Evolutionary conservation across 202 grass and related monocot genomes (phyloP).

Genomic region (Digitaria exilis): DNA sequence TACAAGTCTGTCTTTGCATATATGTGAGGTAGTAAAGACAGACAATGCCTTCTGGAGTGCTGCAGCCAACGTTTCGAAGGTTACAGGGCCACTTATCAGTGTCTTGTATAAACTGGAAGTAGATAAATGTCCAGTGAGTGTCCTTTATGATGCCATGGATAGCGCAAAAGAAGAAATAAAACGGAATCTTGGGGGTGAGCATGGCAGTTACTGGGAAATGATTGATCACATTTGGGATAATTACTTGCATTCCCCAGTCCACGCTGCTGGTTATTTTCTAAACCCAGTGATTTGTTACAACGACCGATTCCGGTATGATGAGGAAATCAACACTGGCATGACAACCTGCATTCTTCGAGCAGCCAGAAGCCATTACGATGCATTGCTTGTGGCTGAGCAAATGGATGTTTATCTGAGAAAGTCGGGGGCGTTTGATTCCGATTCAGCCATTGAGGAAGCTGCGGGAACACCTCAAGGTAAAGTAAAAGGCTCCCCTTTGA

Average conservation of each 20-base stretch:
- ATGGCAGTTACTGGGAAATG: constrained; percentile 52
- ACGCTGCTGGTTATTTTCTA: constrained; percentile 68
- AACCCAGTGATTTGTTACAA: constrained; percentile 79
- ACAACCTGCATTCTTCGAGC: constrained; percentile 45
- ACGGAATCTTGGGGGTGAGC: constrained; percentile 40
- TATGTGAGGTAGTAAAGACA: constrained; percentile 47
- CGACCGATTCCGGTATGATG: constrained; percentile 44
- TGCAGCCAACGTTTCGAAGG: constrained; percentile 60
- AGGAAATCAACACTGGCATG: constrained; percentile 69
- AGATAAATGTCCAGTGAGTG: constrained; percentile 59
- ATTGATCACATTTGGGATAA: constrained; percentile 74
- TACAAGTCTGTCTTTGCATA: constrained; percentile 22
- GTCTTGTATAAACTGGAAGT: constrained; percentile 54
- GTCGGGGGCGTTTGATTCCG: constrained; percentile 47
- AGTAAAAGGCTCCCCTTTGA: neutral
- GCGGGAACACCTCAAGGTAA: constrained; percentile 64
- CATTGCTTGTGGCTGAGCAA: constrained; percentile 41
- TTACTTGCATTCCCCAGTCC: constrained; percentile 73
- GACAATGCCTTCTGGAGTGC: constrained; percentile 65
- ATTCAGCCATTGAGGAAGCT: constrained; percentile 44
- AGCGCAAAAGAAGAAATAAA: constrained; percentile 71
- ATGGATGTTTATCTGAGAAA: constrained; percentile 61
- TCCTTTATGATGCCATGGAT: constrained; percentile 85
- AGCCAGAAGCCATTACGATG: constrained; percentile 41
- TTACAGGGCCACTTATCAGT: constrained; percentile 67